Evolutionary conservation across 768 basidiomycete genomes (phyloP), one percentile per base, ranked within the genome.

Genomic region (Phallus indusiatus): DNA sequence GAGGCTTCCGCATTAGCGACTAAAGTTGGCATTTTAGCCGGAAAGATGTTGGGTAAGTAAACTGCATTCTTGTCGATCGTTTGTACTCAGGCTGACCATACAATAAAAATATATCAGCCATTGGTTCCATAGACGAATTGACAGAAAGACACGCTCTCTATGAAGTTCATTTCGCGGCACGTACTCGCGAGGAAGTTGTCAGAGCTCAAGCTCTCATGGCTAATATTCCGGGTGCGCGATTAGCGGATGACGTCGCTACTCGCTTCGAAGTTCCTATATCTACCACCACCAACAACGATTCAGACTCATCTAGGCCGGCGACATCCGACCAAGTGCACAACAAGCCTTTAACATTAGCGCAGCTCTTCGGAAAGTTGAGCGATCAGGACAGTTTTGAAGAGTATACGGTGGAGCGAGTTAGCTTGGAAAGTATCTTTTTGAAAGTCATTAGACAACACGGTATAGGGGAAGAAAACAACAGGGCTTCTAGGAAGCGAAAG

Each of bases 1-100:
- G 88, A 91, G 69, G 88, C 86, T 1, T 85, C 86, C 16, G 86
- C 86, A 6, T 73, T 90, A 1, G 85, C 88, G 1, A 84, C 76
- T 65, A 82, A 83, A 66, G 88, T 90, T 17, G 87, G 86, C 18
- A 90, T 90, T 56, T 71, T 91, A 11, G 85, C 88, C 1, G 82
- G 81, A 57, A 78, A 77, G 53, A 74, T 90, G 72, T 77, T 90
- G 1, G 85, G 84, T 85, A 63, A 52, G 78, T 63, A 17, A 18
- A 35, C 33, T 60, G 53, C 37, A 22, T 37, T 1, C 24, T 17
- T 8, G 5, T n/a, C 11, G n/a, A 8, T n/a, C n/a, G n/a, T n/a
- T n/a, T n/a, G n/a, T 53, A 46, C 50, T 36, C 46, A 50, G 20
- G 61, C 42, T 49, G 10, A 47, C 49, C n/a, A 2, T 22, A 33